Conservation (phyloP, 2,329 filamentous ascomycete species). For the Aspergillus uvarum region DNA sequence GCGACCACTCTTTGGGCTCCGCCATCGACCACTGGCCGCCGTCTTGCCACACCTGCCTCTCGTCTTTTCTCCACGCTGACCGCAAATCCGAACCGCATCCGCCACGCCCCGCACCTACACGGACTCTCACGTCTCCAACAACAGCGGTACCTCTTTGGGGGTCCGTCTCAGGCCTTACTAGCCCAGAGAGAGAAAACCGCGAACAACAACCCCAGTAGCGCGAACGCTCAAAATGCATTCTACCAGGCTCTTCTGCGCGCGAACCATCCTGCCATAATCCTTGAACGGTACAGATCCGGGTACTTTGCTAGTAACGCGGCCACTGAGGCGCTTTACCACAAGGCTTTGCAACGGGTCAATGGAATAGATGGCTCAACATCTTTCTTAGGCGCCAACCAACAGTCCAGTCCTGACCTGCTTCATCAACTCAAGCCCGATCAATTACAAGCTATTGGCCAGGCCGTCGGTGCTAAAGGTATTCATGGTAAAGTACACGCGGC, state of each 20-base stretch:
- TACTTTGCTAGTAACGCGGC: slow-evolving; percentile 77
- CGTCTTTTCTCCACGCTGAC: slow-evolving; percentile 39
- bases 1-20: slow-evolving; percentile 19
- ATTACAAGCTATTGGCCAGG: slow-evolving; percentile 76
- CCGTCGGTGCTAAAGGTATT: slow-evolving; percentile 69
- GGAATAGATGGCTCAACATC: slow-evolving; percentile 37
- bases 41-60: slow-evolving; percentile 16
- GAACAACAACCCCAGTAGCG: slow-evolving; percentile 86
- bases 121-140: slow-evolving; percentile 34
- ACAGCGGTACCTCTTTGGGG: slow-evolving; percentile 41
- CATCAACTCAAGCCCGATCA: slow-evolving; percentile 57
- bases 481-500: slow-evolving; percentile 63
- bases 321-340: slow-evolving; percentile 75
- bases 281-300: slow-evolving; percentile 84
- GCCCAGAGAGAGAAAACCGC: slow-evolving; percentile 86
- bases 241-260: slow-evolving; percentile 88
- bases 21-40: slow-evolving; percentile 20
- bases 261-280: slow-evolving; percentile 88
- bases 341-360: slow-evolving; percentile 66
- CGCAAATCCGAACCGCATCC: slow-evolving; percentile 26
- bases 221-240: slow-evolving; percentile 86
- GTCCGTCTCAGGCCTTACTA: slow-evolving; percentile 59
- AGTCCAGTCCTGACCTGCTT: neutral
- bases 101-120: slow-evolving; percentile 21
- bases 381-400: slow-evolving; percentile 22